phyloP scores from a whole-genome alignment of 164 flowering plant genomes.

The Vitis rotundifolia region DNA sequence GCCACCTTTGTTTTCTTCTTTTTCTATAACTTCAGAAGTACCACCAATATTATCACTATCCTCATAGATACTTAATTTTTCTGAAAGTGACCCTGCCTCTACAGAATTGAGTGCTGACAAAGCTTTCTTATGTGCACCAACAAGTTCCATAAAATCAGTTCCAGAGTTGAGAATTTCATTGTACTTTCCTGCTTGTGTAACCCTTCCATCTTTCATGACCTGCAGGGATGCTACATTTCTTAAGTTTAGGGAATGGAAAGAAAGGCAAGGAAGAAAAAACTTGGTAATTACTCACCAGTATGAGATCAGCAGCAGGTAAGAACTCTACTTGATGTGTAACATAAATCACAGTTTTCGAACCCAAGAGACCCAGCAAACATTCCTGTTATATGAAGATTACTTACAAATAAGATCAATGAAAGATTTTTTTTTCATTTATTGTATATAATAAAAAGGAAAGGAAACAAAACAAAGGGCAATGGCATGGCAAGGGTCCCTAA shows the following conservation, averaged over 20 bases:
- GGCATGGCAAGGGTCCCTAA: neutral
- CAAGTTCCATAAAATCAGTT: slow-evolving; percentile 81
- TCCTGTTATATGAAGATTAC: slow-evolving; percentile 38
- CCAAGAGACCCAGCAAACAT: slow-evolving; percentile 55
- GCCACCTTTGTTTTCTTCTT: slow-evolving; percentile 26
- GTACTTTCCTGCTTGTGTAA: slow-evolving; percentile 84
- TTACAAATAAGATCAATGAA: neutral
- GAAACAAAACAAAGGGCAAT: neutral
- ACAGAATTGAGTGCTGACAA: slow-evolving; percentile 53
- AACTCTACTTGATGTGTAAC: slow-evolving; percentile 83
- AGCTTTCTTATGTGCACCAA: slow-evolving; percentile 81
- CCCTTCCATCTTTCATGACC: slow-evolving; percentile 88
- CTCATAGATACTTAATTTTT: neutral
- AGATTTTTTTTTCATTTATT: neutral
- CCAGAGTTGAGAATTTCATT: slow-evolving; percentile 68
- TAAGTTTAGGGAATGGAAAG: neutral
- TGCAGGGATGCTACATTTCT: slow-evolving; percentile 13
- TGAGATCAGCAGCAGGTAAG: slow-evolving; percentile 67
- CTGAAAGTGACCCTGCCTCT: slow-evolving; percentile 19
- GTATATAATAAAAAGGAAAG: neutral
- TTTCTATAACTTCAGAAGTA: slow-evolving; percentile 2
- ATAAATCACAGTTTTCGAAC: slow-evolving; percentile 64
- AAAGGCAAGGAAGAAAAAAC: neutral
- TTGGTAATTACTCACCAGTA: slow-evolving; percentile 43
- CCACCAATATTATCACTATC: slow-evolving; percentile 14